These are phyloP conservation scores for Carex sylvatica DNA, from an alignment of 202 grass and related monocot species.

Conservation along the genomic window DNA sequence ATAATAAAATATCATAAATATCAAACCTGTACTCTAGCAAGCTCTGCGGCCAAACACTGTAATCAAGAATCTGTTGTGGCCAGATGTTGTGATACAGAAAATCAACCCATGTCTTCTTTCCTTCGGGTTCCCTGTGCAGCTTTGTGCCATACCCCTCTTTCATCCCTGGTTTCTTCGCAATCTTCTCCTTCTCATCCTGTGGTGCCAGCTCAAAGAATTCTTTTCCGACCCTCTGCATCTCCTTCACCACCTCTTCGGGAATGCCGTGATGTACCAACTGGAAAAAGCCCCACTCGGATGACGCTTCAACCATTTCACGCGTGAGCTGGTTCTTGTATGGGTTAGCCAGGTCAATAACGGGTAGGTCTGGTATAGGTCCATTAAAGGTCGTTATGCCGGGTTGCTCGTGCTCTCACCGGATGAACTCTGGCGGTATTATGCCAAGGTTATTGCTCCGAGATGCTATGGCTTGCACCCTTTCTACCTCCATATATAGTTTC, in stretches of 20 bases:
- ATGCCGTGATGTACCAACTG: conserved; percentile 74
- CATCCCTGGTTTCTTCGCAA: conserved; percentile 38
- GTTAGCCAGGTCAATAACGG: conserved; percentile 53
- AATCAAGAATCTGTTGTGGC: conserved; percentile 39
- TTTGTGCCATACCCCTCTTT: conserved; percentile 60
- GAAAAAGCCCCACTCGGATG: conserved; percentile 70
- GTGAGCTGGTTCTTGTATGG: conserved; percentile 5
- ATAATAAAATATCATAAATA: background rate
- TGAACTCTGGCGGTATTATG: conserved; percentile 51
- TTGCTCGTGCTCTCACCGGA: conserved; percentile 46
- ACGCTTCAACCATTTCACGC: conserved; percentile 30
- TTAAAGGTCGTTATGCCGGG: conserved; percentile 47
- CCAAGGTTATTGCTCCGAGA: conserved; percentile 10
- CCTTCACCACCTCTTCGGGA: conserved; percentile 36
- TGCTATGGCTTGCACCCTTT: conserved; percentile 57
- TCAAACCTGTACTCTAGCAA: conserved; percentile 39
- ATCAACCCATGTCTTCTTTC: conserved; percentile 75
- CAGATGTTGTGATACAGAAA: conserved; percentile 68
- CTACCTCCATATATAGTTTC: conserved; percentile 25
- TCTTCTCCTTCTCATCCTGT: conserved; percentile 51
- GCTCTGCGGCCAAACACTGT: conserved; percentile 45
- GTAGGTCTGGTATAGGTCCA: conserved; percentile 33
- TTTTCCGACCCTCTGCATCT: conserved; percentile 63
- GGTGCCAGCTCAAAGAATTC: conserved; percentile 60
- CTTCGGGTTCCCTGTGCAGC: conserved; percentile 35